Evolutionary conservation across 352 stramenopile genomes (phyloP), one percentile per base, ranked within the genome.

Genomic region (Phytophthora chlamydospora): DNA sequence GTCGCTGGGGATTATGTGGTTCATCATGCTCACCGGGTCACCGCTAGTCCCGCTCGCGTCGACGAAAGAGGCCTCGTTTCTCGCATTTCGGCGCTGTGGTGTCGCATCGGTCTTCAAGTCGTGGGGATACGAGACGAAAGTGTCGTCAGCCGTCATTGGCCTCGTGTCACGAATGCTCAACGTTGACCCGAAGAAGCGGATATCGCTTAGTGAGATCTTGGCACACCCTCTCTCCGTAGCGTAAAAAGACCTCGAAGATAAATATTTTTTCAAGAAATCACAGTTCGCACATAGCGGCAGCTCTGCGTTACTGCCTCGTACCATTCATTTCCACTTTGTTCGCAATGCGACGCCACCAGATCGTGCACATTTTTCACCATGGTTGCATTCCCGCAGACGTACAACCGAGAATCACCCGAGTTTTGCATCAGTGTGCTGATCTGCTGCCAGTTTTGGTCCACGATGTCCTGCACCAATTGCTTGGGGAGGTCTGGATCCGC

Each of bases 391-490:
- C 68, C 68, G 17, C 68, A 73, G 2, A 77, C 53, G 17, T 66
- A 71, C 6, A 77, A 32, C 2, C 63, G 59, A 2, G 68, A 61
- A 0, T 59, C 45, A 16, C 35, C 16, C 0, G 46, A 71, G 6
- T 47, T 53, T 12, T 38, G 40, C 42, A 77, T 60, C 8, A 57
- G 36, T 17, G 43, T n/a, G 7, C 6, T 4, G n/a, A 50, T 50
- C n/a, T 40, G 71, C 42, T 14, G 55, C 57, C 27, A 76, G 62
- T 29, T 66, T 39, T 43, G 58, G 39, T 14, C 24, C 0, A 72
- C 54, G 4, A 71, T 32, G 17, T 68, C 56, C 21, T 83, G 65
- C 14, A 83, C 56, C 13, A 68, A 46, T 13, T 65, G 35, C 0
- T 44, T 39, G n/a, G 64, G 42, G 4, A 66, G 52, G 3, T 27